phyloP scores from a whole-genome alignment of 1,284 basidiomycete species.

The Mycena citricolor region DNA sequence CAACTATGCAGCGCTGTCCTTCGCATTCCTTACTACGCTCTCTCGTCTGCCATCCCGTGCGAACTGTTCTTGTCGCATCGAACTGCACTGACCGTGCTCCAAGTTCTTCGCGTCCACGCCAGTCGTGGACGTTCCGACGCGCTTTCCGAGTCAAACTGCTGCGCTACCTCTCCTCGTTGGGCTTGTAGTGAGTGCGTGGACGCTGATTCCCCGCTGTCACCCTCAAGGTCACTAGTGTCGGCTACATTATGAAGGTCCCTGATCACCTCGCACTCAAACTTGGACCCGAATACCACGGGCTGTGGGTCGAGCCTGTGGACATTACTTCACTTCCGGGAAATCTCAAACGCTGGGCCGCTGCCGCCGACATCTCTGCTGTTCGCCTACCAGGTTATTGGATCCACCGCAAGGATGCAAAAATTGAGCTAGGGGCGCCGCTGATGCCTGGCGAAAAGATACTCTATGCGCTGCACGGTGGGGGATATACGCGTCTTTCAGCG shows the following conservation, averaged over 20 bases:
- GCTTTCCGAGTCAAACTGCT: conserved; percentile 37
- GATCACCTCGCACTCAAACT: conserved; percentile 41
- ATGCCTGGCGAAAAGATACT: conserved; percentile 51
- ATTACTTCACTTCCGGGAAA: conserved; percentile 45
- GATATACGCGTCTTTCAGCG: conserved; percentile 42
- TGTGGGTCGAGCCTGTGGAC: conserved; percentile 52
- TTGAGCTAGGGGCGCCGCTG: conserved; percentile 37
- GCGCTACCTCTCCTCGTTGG: conserved; percentile 27
- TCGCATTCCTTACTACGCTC: conserved; percentile 49
- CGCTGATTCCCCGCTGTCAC: no score
- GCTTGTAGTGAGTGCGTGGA: background rate
- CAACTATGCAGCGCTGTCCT: conserved; percentile 43
- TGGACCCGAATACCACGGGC: conserved; percentile 34
- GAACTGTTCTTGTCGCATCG: conserved; percentile 15
- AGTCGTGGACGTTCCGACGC: conserved; percentile 41
- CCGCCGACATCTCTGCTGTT: conserved; percentile 40
- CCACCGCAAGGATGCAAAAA: conserved; percentile 39
- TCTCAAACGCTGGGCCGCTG: conserved; percentile 42
- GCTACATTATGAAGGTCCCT: conserved; percentile 33
- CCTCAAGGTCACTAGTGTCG: conserved; percentile 30
- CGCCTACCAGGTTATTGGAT: conserved; percentile 60
- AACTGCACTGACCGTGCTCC: background rate
- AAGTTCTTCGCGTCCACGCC: conserved; percentile 41
- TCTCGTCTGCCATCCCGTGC: conserved; percentile 36
- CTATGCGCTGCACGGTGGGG: conserved; percentile 53